Evolutionary conservation across 2,329 filamentous ascomycete genomes (phyloP), one percentile per base, ranked within the genome.

Genomic region (Fusarium mangiferae): DNA sequence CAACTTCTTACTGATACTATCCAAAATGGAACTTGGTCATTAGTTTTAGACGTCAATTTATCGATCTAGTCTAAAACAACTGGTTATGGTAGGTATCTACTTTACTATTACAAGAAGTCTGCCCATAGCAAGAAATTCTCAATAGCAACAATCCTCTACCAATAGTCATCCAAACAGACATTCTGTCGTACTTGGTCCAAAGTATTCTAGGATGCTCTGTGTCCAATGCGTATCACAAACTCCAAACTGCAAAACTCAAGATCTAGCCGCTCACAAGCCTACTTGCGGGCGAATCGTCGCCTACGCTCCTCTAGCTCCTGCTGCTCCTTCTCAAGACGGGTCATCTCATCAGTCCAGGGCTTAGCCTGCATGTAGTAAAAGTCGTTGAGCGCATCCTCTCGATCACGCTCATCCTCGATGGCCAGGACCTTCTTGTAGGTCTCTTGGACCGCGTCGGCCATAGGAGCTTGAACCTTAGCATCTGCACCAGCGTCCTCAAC

Each of bases 371-470:
- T 36, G 18, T 36, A 36, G 5, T 36, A 52, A 14, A 52, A 52
- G 0, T 62, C 55, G 4, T 10, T 28, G 24, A 68, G 11, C 1
- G 63, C 65, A 1, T 39, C 24, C 1, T 68, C 65, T 2, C 55
- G 63, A 9, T 68, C 66, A 9, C 10, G 66, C 2, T 35, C 15
- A 35, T 68, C 66, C 3, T 42, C 30, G 1, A 68, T 68, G 10
- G 56, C 13, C 28, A 11, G 4, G 13, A 68, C 35, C 22, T 33
- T 12, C 17, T 24, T 9, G 13, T 22, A 36, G 5, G 18, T 20
- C 15, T 5, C 33, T 13, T 15, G 33, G 5, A 36, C 0, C 1
- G 18, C 24, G 6, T 36, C 18, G 2, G 6, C 33, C 18, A 26
- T 52, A 20, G 13, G 18, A 52, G 9, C 18, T 26, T 52, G 33